Percentiles rank a stretch among this genome's conserved stretches.
These are phyloP conservation scores for Borovskyia barvae DNA, from an alignment of 208 protist species.

Conservation along the genomic window DNA sequence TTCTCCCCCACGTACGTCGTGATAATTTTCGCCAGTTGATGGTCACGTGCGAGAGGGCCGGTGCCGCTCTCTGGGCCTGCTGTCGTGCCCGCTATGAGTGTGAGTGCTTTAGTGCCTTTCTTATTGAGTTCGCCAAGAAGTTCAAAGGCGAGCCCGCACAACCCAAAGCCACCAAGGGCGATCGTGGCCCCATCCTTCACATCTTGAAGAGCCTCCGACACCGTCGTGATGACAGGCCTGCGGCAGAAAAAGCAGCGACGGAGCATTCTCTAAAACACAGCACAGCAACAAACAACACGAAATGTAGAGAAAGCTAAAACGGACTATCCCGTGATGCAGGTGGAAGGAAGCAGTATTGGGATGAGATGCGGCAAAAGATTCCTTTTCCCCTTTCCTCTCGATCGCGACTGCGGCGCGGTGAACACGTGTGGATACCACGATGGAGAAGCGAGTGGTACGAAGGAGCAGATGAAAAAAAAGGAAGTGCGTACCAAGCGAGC, in stretches of 20 bases:
- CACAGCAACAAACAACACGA: no score
- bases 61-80: slow-evolving; percentile 86
- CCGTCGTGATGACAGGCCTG: slow-evolving; percentile 24
- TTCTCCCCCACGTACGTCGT: slow-evolving; percentile 95
- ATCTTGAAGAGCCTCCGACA: slow-evolving; percentile 49
- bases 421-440: neutral
- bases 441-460: no score
- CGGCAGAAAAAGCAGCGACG: no score
- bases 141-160: slow-evolving; percentile 90
- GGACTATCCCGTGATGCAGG: neutral
- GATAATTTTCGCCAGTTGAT: slow-evolving; percentile 68
- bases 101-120: slow-evolving; percentile 65
- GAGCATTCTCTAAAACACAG: no score
- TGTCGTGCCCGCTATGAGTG: slow-evolving; percentile 83
- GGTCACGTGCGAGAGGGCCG: slow-evolving; percentile 86
- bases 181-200: slow-evolving; percentile 44
- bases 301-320: neutral
- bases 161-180: slow-evolving; percentile 88
- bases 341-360: neutral
- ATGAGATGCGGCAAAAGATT: neutral
- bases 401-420: neutral
- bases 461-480: neutral
- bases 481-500: neutral
- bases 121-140: slow-evolving; percentile 70
- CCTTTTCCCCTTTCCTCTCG: neutral